phyloP scores from a whole-genome alignment of 2,329 filamentous ascomycete species.

The Fusarium sp. region DNA sequence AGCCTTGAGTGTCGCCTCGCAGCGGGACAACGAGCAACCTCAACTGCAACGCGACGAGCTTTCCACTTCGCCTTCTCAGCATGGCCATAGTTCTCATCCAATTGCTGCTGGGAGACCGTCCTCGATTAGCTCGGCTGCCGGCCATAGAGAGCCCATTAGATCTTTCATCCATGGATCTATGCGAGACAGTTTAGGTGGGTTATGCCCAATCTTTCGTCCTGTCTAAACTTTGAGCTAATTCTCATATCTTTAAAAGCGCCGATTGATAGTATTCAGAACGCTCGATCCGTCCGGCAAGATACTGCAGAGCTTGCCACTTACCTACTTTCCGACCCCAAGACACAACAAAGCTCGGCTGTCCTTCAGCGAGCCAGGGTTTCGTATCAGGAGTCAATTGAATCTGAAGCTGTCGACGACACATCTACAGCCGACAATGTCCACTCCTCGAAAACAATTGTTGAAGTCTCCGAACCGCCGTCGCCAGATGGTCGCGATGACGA shows the following conservation, averaged over 20 bases:
- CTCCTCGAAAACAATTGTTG: slow-evolving; percentile 68
- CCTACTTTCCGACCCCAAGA: slow-evolving; percentile 76
- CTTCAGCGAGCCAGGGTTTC: slow-evolving; percentile 57
- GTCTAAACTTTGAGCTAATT: slow-evolving; percentile 7
- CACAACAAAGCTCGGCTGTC: slow-evolving; percentile 62
- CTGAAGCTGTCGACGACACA: slow-evolving; percentile 44
- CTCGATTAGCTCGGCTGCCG: slow-evolving; percentile 54
- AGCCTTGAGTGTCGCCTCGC: slow-evolving; percentile 56
- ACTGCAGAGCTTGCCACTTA: slow-evolving; percentile 90
- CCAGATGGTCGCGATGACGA: slow-evolving; percentile 42
- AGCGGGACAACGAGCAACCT: slow-evolving; percentile 47
- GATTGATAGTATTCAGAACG: slow-evolving; percentile 80
- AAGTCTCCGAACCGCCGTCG: slow-evolving; percentile 68
- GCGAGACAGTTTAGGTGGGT: slow-evolving; percentile 71
- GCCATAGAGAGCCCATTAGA: slow-evolving; percentile 75
- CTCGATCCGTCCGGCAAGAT: slow-evolving; percentile 85
- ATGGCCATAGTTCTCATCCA: slow-evolving; percentile 34
- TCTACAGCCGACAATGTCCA: slow-evolving; percentile 45
- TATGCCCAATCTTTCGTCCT: not conserved
- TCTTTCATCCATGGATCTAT: slow-evolving; percentile 79
- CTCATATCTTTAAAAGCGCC: slow-evolving; percentile 57
- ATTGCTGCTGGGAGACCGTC: slow-evolving; percentile 56
- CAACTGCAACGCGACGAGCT: slow-evolving; percentile 49
- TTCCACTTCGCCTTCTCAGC: slow-evolving; percentile 42
- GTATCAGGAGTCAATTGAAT: slow-evolving; percentile 47